phyloP scores from a whole-genome alignment of 352 stramenopile species.

The Blastocystis sp. region DNA sequence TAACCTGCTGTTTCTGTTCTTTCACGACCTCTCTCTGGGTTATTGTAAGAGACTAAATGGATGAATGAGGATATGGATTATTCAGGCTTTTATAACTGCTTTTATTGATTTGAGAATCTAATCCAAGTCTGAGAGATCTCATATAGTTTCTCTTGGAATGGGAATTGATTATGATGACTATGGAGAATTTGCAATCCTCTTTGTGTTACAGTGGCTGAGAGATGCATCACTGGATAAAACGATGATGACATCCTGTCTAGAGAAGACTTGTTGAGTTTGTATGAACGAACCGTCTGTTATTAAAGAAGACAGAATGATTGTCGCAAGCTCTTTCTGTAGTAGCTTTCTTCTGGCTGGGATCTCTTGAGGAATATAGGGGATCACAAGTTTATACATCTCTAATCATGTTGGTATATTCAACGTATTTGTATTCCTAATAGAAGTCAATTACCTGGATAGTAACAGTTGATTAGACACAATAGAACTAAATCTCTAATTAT shows the following conservation, averaged over 20 bases:
- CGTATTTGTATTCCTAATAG: constrained; percentile 74
- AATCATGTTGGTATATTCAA: constrained; percentile 91
- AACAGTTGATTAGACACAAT: constrained; percentile 81
- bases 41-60: not conserved
- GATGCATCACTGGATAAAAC: constrained; percentile 81
- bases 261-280: constrained; percentile 84
- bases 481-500: constrained; percentile 84
- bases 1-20: not conserved
- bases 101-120: constrained; percentile 67
- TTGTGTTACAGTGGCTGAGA: constrained; percentile 85
- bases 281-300: constrained; percentile 85
- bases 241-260: constrained; percentile 98
- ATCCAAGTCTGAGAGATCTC: constrained; percentile 75
- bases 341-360: constrained; percentile 88
- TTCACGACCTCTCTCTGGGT: not conserved
- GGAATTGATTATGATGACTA: constrained; percentile 83
- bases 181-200: constrained; percentile 70
- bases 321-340: constrained; percentile 90
- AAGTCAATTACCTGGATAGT: constrained; percentile 77
- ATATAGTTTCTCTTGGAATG: constrained; percentile 94
- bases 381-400: constrained; percentile 82
- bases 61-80: not conserved
- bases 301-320: constrained; percentile 79
- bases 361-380: constrained; percentile 81
- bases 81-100: constrained; percentile 64